Conservation (phyloP, 495 filamentous ascomycete species). For the Penicillium herquei region DNA sequence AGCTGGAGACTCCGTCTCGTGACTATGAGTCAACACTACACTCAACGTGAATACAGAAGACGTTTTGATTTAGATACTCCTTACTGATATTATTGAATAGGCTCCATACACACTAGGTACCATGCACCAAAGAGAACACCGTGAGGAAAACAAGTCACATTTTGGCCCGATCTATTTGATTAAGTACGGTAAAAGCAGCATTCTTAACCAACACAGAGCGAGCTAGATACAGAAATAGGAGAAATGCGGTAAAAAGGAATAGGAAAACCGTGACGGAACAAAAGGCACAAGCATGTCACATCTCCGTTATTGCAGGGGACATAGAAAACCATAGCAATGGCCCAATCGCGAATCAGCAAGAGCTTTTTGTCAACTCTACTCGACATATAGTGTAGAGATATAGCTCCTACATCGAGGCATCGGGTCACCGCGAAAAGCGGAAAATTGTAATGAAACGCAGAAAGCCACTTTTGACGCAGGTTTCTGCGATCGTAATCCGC, state of each 20-base stretch:
- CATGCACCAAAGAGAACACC: constrained; percentile 21
- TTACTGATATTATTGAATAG: not conserved
- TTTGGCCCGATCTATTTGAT: constrained; percentile 45
- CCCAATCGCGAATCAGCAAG: not conserved
- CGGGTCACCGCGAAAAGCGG: constrained; percentile 26
- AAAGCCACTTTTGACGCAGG: constrained; percentile 51
- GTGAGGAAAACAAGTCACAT: constrained; percentile 41
- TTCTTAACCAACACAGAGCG: constrained; percentile 45
- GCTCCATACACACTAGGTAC: not conserved
- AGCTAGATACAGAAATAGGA: constrained; percentile 37
- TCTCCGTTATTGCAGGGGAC: constrained; percentile 41
- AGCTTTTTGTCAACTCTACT: constrained; percentile 13
- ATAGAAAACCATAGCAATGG: constrained; percentile 40
- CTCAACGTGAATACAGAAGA: not conserved
- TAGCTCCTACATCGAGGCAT: constrained; percentile 11
- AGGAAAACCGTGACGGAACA: constrained; percentile 42
- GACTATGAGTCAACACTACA: too few species aligned
- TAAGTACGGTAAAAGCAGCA: constrained; percentile 37
- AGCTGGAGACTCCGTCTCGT: too few species aligned
- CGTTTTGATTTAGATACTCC: not conserved
- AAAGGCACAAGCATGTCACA: constrained; percentile 44
- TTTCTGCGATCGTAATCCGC: constrained; percentile 46
- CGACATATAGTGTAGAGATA: not conserved
- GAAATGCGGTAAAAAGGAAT: constrained; percentile 30
- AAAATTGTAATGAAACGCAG: constrained; percentile 35